Base-by-base conservation (phyloP, 2,329 filamentous ascomycete species). In the Sporothrix pallida region DNA sequence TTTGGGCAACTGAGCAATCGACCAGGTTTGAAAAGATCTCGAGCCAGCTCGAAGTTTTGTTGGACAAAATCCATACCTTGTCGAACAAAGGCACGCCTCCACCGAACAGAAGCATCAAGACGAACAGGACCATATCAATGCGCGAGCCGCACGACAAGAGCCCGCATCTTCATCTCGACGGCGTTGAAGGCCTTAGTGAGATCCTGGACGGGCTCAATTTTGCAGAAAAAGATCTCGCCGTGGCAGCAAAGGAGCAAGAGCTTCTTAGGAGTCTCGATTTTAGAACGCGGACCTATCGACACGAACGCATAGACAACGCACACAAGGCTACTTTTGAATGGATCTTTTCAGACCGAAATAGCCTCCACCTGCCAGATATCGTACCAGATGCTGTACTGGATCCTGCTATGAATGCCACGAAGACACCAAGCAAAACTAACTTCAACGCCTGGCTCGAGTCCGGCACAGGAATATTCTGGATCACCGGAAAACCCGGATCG, bases 401-500 rank as follows among this genome's bases (percentile, higher is more conserved):
- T 26, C 23, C 23, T 26, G 23, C 23, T 26, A 26, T 26, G 23
- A 26, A 26, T 26, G 23, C 23, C 23, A 26, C 23, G 23, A 26
- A 26, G 3, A 26, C 23, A 26, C 23, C 23, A 26, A 26, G 23
- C 23, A 26, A 26, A 26, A 26, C 23, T 26, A 26, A 26, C 23
- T 26, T 26, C 23, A 26, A 26, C 23, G 23, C 23, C 23, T 26
- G 10, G 72, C 69, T 73, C 2, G 15, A 65, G 42, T 65, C 44
- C 9, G 72, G 68, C n/a, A 26, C 12, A 31, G 72, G 68, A 31
- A n/a, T n/a, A 3, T 75, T 73, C 48, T 73, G 71, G 71, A 67
- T 75, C 67, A 71, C 26, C 26, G 74, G 74, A 13, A 73, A 73
- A 31, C 23, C 74, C 1, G 74, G 71, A 1, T 31, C 71, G 2